Conservation (phyloP, 2,329 filamentous ascomycete species). For the Claviceps sp. region DNA sequence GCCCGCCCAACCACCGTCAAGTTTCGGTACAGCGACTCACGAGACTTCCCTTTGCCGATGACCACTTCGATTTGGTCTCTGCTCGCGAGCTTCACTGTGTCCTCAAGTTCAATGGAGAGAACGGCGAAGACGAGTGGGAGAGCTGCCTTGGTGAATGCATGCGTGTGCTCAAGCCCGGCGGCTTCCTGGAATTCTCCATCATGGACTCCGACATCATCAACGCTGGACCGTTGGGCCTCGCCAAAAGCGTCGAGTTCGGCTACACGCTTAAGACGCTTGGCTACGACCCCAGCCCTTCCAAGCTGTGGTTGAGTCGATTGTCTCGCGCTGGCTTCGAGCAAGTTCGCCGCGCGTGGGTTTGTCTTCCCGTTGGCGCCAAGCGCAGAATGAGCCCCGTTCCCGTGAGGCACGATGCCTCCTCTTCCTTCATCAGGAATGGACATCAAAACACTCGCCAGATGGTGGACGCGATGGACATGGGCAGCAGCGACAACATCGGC, state of each 20-base stretch:
- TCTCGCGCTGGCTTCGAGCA: conserved; percentile 63
- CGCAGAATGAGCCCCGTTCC: conserved; percentile 17
- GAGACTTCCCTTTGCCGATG: conserved; percentile 70
- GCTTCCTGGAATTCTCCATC: conserved; percentile 81
- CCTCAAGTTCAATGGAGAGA: conserved; percentile 58
- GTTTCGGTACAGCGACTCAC: conserved; percentile 66
- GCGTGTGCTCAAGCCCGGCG: conserved; percentile 84
- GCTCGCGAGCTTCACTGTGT: conserved; percentile 76
- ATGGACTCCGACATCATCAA: conserved; percentile 86
- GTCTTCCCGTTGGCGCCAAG: conserved; percentile 63
- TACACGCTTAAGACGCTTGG: conserved; percentile 81
- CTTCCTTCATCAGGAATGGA: conserved; percentile 13
- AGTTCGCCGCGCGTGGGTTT: conserved; percentile 76
- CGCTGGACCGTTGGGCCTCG: conserved; percentile 63
- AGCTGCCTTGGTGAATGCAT: conserved; percentile 73
- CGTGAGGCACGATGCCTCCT: conserved; percentile 21
- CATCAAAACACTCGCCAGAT: conserved; percentile 30
- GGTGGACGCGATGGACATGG: conserved; percentile 49
- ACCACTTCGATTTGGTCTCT: conserved; percentile 84
- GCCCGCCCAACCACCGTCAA: conserved; percentile 77
- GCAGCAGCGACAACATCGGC: conserved; percentile 58
- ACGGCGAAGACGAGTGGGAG: conserved; percentile 75
- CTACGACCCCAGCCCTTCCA: conserved; percentile 77
- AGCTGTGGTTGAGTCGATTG: conserved; percentile 65
- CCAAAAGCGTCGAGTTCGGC: conserved; percentile 81